A percentile compares a stretch with the other conserved stretches of the same genome.
These are phyloP conservation scores for Sporobolomyces phaffii DNA, from an alignment of 768 basidiomycete species.

Conservation along the genomic window DNA sequence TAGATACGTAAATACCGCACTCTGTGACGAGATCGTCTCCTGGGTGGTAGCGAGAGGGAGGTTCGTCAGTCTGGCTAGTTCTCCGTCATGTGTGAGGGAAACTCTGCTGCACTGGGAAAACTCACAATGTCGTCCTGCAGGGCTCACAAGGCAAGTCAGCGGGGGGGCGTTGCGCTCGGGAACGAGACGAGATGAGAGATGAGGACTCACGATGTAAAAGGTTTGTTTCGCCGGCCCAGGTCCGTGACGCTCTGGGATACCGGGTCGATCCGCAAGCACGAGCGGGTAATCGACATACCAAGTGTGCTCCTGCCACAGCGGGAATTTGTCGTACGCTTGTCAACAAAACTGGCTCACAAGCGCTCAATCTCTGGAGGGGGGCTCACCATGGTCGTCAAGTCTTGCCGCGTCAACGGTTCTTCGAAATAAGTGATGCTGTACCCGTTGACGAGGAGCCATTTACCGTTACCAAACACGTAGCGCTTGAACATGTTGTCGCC, in stretches of 20 bases:
- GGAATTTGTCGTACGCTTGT: too few relatives aligned
- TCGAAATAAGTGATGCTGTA: slow-evolving; percentile 39
- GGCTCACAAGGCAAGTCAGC: too few relatives aligned
- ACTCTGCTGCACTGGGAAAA: too few relatives aligned
- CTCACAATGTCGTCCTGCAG: slow-evolving; percentile 24
- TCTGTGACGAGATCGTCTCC: slow-evolving; percentile 16
- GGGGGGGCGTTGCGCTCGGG: background rate
- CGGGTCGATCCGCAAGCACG: slow-evolving; percentile 21
- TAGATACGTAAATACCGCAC: slow-evolving; percentile 26
- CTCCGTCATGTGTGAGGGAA: too few relatives aligned
- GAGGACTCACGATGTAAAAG: slow-evolving; percentile 32
- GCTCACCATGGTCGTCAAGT: slow-evolving; percentile 29
- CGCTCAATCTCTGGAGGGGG: too few relatives aligned
- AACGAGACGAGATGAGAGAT: background rate
- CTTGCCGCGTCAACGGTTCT: slow-evolving; percentile 18
- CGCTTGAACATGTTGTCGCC: slow-evolving; percentile 41
- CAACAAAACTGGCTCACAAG: too few relatives aligned
- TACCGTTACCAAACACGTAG: slow-evolving; percentile 38
- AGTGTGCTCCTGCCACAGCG: slow-evolving; percentile 32
- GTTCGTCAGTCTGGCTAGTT: too few relatives aligned
- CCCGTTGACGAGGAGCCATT: slow-evolving; percentile 34
- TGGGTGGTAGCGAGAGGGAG: background rate
- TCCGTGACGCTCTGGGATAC: slow-evolving; percentile 22
- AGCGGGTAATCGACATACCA: slow-evolving; percentile 37
- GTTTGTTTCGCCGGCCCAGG: slow-evolving; percentile 28